Conservation (phyloP, 805 yeast species). For the Lipomyces chichibuensis region DNA sequence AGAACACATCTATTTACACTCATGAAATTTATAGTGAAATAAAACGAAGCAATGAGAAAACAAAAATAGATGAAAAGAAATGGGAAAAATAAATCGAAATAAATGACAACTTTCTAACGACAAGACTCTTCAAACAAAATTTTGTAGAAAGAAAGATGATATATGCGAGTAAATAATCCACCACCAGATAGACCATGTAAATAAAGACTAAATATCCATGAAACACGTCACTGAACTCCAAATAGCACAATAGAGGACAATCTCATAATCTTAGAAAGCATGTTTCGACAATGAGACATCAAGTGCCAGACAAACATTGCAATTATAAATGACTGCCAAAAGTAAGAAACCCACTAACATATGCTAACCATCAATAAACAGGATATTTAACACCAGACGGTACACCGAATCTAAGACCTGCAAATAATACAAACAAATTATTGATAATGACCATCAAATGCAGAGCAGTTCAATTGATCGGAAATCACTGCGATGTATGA, state of each 20-base stretch:
- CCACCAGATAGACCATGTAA: background rate
- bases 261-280: background rate
- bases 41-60: background rate
- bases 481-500: background rate
- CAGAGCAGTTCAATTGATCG: background rate
- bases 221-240: background rate
- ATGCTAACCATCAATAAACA: background rate
- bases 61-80: background rate
- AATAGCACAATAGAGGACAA: background rate
- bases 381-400: background rate
- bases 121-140: background rate
- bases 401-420: background rate
- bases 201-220: background rate
- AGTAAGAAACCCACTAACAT: background rate
- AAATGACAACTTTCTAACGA: background rate
- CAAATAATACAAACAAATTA: background rate
- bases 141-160: background rate
- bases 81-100: background rate
- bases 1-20: background rate
- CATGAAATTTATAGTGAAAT: background rate
- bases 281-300: background rate
- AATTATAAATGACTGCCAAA: background rate
- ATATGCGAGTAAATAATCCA: background rate
- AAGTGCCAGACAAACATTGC: constrained; percentile 3
- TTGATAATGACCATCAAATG: background rate